Percentiles rank a stretch among this genome's conserved stretches.
These are phyloP conservation scores for Microdochium trichocladiopsis DNA, from an alignment of 2,329 filamentous ascomycete genomes.

Conservation along the genomic window DNA sequence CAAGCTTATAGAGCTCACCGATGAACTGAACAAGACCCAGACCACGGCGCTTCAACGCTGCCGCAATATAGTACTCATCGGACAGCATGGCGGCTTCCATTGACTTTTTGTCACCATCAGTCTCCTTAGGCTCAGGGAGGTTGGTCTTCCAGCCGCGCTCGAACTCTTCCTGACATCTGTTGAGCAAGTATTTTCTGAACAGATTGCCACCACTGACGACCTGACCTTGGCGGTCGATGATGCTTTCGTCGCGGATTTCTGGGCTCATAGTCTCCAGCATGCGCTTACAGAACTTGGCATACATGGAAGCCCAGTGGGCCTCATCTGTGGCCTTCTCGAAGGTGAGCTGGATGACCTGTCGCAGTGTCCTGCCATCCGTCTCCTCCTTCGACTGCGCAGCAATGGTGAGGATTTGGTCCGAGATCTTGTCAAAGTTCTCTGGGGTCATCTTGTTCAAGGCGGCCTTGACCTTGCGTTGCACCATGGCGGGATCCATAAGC, in stretches of 20 bases:
- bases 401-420: conserved; percentile 87
- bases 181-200: conserved; percentile 97
- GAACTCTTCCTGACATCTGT: conserved; percentile 97
- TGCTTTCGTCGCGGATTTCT: conserved; percentile 91
- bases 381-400: conserved; percentile 94
- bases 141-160: conserved; percentile 95
- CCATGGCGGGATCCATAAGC: conserved; percentile 80
- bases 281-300: conserved; percentile 94
- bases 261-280: conserved; percentile 95
- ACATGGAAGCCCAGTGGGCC: conserved; percentile 97
- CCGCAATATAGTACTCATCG: conserved; percentile 92
- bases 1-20: conserved; percentile 96
- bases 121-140: conserved; percentile 68
- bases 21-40: conserved; percentile 99
- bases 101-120: conserved; percentile 46
- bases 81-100: conserved; percentile 78
- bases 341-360: conserved; percentile 96
- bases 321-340: conserved; percentile 99
- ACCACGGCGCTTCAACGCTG: conserved; percentile 91
- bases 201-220: conserved; percentile 87
- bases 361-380: conserved; percentile 84
- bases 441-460: conserved; percentile 99
- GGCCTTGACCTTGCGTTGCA: conserved; percentile 98
- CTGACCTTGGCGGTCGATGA: conserved; percentile 82
- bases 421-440: conserved; percentile 79